These are phyloP conservation scores for Geosmithia putterillii DNA, from an alignment of 2,329 filamentous ascomycete species.

Conservation along the genomic window DNA sequence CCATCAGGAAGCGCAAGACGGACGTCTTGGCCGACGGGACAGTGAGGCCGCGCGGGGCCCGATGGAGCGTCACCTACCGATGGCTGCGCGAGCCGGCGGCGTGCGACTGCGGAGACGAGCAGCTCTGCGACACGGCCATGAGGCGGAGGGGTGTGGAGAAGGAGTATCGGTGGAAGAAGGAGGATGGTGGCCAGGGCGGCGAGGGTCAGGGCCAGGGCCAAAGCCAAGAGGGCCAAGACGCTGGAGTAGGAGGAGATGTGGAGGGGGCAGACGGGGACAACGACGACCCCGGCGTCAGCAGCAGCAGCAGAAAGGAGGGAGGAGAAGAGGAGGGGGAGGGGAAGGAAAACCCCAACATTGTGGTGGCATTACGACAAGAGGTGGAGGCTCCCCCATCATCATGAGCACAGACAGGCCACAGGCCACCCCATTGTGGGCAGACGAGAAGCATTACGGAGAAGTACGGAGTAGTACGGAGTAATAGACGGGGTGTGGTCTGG, in stretches of 20 bases:
- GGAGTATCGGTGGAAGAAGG: slow-evolving; percentile 35
- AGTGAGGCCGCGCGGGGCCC: slow-evolving; percentile 25
- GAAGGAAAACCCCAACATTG: background rate
- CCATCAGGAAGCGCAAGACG: slow-evolving; percentile 40
- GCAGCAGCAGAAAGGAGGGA: background rate
- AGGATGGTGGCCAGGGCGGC: no score
- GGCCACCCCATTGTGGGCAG: no score
- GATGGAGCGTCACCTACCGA: slow-evolving; percentile 44
- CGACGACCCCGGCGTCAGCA: background rate
- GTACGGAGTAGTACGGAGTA: background rate
- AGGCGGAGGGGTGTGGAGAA: slow-evolving; percentile 28
- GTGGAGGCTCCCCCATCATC: no score
- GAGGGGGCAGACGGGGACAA: no score
- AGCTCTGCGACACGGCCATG: slow-evolving; percentile 39
- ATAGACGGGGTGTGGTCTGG: no score
- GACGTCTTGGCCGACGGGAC: slow-evolving; percentile 32
- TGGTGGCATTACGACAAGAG: background rate
- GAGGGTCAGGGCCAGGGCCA: background rate
- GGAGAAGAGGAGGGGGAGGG: no score
- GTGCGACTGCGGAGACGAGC: slow-evolving; percentile 37
- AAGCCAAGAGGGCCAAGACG: background rate
- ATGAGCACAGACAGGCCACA: no score
- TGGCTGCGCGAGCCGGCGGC: slow-evolving; percentile 32
- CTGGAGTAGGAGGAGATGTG: no score
- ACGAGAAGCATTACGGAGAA: background rate